Evolutionary conservation across 208 protist species (phyloP).

Genomic region (Leishmania gerbilli): DNA sequence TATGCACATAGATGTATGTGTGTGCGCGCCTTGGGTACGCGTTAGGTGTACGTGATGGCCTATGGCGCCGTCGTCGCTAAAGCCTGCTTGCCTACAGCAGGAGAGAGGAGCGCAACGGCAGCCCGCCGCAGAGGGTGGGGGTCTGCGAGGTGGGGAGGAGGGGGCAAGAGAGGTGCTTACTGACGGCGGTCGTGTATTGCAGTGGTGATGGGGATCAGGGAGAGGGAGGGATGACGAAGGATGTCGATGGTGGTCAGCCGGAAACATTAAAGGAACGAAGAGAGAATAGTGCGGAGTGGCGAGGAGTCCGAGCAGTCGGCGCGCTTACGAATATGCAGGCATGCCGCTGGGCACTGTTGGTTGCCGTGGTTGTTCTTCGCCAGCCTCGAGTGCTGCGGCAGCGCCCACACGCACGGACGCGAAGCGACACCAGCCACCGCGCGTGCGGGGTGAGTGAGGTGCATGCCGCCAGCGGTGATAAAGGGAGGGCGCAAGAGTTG

Average conservation of each 20-base stretch:
- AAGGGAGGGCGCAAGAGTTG: neutral
- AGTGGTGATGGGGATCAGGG: neutral
- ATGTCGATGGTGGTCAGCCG: neutral
- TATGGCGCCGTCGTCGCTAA: neutral
- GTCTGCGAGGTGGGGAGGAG: neutral
- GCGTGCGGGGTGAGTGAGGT: neutral
- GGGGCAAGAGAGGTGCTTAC: neutral
- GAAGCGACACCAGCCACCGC: neutral
- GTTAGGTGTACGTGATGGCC: neutral
- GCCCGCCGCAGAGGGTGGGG: neutral
- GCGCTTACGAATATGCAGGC: neutral
- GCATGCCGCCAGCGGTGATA: neutral
- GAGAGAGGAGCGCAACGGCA: neutral
- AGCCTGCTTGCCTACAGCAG: neutral
- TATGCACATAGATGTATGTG: neutral
- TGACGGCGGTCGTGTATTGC: neutral
- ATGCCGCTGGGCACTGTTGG: neutral
- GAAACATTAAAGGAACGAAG: neutral
- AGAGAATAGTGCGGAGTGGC: neutral
- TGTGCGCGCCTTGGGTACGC: neutral
- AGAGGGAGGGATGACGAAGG: neutral
- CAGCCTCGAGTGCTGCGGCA: neutral
- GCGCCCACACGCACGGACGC: no score
- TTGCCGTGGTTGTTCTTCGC: neutral
- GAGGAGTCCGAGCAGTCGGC: neutral